Base-by-base conservation (phyloP, 2,329 filamentous ascomycete species). In the Alternaria hordeiaustralica region DNA sequence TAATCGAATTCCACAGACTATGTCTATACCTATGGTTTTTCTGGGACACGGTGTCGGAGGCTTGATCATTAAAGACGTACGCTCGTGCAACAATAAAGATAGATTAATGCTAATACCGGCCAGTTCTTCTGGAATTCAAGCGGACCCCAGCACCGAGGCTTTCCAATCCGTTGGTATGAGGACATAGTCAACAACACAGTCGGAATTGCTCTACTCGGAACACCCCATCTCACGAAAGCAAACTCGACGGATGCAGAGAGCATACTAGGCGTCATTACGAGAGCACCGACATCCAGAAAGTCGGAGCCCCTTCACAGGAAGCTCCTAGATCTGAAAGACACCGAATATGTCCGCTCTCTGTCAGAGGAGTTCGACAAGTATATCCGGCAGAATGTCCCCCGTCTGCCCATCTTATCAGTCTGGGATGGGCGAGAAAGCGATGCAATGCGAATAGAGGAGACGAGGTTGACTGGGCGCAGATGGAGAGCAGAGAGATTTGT, bases 271-370 rank as follows among this genome's bases (percentile, higher is more conserved):
- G 1, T 30, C 11, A 30, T 30, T 6, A 30, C 28, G 1, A 30
- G 28, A 30, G 1, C 28, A 2, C 28, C 28, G 1, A 30, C 28
- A 30, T 30, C 28, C 28, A 30, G 28, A 12, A 30, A 2, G 28
- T 30, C 28, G 3, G 1, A 30, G 1, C 1, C 28, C 11, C 1
- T 30, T 2, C 1, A 30, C 11, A 30, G 28, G 28, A 15, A 47
- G 45, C 21, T 25, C 21, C 0, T 47, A 2, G 45, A 12, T 4
- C 12, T 6, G 3, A 3, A 26, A 3, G 0, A 13, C 2, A 50
- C 6, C 7, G 3, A 1, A 21, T 4, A 33, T 9, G 0, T 51
- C 12, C 2, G 26, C 11, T 7, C 10, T 0, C 20, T 44, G 0
- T n/a, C 11, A 0, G 2, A 18, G 0, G 33, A 41, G 2, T 41